Conservation (phyloP, 2,329 filamentous ascomycete species). For the Trichophaea hybrida region DNA sequence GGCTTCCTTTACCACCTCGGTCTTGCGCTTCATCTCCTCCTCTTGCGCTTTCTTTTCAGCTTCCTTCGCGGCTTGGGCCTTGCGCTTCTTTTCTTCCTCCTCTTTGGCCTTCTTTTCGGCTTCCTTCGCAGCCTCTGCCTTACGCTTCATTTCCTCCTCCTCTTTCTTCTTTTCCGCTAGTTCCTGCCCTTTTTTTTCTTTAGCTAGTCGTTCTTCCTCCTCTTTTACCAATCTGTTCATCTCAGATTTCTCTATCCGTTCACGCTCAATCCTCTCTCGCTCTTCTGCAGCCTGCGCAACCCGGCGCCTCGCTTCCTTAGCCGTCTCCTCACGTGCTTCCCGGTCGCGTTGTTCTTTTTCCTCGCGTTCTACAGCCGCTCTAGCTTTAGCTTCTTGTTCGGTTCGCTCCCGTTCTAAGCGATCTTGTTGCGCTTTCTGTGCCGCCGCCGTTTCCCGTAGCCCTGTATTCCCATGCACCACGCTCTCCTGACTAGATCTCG, state of each 20-base stretch:
- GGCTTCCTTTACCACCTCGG: conserved; percentile 3
- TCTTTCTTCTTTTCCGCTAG: not conserved
- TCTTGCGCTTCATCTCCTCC: conserved; percentile 8
- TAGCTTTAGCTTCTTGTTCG: not conserved
- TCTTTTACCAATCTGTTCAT: conserved; percentile 4
- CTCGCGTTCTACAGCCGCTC: not conserved
- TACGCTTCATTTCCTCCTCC: not conserved
- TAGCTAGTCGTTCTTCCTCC: not conserved
- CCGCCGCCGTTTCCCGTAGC: not conserved
- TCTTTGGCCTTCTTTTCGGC: conserved; percentile 5
- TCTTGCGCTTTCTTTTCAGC: not conserved
- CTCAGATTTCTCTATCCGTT: conserved; percentile 3
- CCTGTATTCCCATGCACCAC: not conserved
- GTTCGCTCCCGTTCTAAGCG: not conserved
- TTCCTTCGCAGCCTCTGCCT: not conserved
- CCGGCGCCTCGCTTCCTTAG: not conserved
- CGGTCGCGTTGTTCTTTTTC: not conserved
- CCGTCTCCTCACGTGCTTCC: not conserved
- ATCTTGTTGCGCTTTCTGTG: not conserved
- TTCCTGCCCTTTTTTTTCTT: not conserved
- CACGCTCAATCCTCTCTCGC: conserved; percentile 3
- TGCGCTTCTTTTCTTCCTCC: not conserved
- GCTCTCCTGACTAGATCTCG: not conserved
- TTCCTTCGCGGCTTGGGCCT: conserved; percentile 3
- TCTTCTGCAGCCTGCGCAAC: not conserved